phyloP scores from a whole-genome alignment of 768 basidiomycete genomes.

The Termitomyces sp. region DNA sequence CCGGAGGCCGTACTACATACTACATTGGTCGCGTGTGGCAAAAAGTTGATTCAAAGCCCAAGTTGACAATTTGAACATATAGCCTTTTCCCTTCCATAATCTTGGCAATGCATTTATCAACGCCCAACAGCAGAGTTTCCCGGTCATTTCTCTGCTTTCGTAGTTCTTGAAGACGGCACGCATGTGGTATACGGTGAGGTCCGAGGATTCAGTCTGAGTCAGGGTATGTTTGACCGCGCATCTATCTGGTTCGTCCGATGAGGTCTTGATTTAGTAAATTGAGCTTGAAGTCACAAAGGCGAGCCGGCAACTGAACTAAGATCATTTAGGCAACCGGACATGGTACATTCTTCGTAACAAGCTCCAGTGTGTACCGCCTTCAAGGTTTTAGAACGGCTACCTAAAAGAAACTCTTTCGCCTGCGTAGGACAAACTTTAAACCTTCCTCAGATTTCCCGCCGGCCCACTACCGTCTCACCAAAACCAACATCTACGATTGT shows the following conservation, averaged over 20 bases:
- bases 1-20: too few relatives aligned
- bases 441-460: background rate
- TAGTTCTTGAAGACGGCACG: background rate
- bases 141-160: background rate
- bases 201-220: background rate
- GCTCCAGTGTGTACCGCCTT: background rate
- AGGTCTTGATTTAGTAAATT: background rate
- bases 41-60: too few relatives aligned
- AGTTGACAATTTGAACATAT: background rate
- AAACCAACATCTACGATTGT: background rate
- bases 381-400: too few relatives aligned
- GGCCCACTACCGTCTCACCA: background rate
- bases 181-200: background rate
- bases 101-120: background rate
- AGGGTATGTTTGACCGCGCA: background rate
- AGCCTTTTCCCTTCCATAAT: background rate
- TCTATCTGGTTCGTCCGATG: background rate
- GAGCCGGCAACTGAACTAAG: background rate
- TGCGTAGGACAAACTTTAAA: background rate
- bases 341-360: background rate
- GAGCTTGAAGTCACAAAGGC: background rate
- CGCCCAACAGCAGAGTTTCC: too few relatives aligned
- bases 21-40: too few relatives aligned
- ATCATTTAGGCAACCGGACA: background rate
- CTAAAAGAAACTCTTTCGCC: background rate